Evolutionary conservation across 106 monocot species (phyloP).

Genomic region (Phalaenopsis aphrodite): DNA sequence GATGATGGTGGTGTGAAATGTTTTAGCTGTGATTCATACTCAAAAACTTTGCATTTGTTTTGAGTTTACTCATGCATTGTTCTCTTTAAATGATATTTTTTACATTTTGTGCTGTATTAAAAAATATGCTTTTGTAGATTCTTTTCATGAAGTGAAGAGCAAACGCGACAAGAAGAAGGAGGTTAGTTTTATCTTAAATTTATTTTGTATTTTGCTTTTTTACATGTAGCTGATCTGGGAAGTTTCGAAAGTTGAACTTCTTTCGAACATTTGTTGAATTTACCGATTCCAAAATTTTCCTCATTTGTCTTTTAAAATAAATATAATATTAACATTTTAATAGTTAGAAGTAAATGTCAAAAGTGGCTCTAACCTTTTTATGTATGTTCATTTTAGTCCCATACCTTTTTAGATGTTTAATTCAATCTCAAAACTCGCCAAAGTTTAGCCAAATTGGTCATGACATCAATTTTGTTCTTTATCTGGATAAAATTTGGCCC

Average conservation of each 20-base stretch:
- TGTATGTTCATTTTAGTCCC: too few species aligned
- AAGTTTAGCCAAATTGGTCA: too few species aligned
- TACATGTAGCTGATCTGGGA: not conserved
- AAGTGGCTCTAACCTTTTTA: too few species aligned
- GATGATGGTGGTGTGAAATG: not conserved
- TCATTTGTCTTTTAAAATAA: not conserved
- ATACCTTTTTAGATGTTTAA: too few species aligned
- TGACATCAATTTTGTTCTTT: too few species aligned
- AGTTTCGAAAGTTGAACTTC: not conserved
- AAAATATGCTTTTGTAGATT: conserved; percentile 38
- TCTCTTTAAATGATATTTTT: not conserved
- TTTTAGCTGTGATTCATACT: not conserved
- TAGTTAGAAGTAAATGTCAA: not conserved
- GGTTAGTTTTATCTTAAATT: conserved; percentile 30
- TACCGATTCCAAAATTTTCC: not conserved
- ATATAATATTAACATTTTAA: not conserved
- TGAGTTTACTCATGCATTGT: not conserved
- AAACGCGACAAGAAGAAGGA: conserved; percentile 98
- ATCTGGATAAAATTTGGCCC: too few species aligned
- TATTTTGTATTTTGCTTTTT: not conserved
- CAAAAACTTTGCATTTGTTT: not conserved
- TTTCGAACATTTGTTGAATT: not conserved
- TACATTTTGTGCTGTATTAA: not conserved
- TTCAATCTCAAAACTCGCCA: too few species aligned
- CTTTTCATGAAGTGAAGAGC: conserved; percentile 96